Percentiles rank a stretch among this genome's conserved stretches.
phyloP scores from a whole-genome alignment of 345 rosid species.

The Melaleuca quinquenervia region DNA sequence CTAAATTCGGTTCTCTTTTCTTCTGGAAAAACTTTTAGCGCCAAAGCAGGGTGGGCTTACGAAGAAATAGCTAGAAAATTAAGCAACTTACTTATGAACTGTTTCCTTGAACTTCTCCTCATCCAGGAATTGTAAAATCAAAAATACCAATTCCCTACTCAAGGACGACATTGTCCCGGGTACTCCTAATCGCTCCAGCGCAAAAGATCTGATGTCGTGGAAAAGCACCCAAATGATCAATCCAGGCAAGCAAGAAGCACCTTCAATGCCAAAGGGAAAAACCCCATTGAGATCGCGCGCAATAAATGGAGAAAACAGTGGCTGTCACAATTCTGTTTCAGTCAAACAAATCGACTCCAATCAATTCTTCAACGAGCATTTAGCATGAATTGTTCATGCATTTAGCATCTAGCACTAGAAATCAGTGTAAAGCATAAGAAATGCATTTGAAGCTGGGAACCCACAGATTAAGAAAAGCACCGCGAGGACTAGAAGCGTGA shows the following conservation, averaged over 20 bases:
- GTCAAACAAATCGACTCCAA: background rate
- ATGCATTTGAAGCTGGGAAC: background rate
- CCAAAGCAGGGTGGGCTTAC: background rate
- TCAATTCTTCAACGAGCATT: background rate
- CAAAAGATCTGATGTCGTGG: background rate
- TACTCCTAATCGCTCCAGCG: background rate
- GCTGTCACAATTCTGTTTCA: background rate
- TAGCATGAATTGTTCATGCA: background rate
- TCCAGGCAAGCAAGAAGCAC: background rate
- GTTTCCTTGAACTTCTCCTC: conserved; percentile 81
- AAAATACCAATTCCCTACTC: conserved; percentile 77
- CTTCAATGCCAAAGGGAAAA: background rate
- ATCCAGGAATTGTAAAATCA: conserved; percentile 76
- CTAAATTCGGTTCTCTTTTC: background rate
- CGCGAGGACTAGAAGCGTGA: background rate
- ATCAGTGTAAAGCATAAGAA: background rate
- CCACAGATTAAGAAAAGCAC: background rate
- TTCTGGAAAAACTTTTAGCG: background rate
- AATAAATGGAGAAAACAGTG: background rate
- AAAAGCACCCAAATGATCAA: background rate
- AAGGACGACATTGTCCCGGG: conserved; percentile 42
- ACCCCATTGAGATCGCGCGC: background rate
- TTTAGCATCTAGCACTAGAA: background rate
- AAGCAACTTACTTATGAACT: conserved; percentile 44
- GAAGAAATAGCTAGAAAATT: background rate